Percentiles rank a stretch among this genome's conserved stretches.
Conservation (phyloP, 140 eudicot species). For the Anethum foeniculum region DNA sequence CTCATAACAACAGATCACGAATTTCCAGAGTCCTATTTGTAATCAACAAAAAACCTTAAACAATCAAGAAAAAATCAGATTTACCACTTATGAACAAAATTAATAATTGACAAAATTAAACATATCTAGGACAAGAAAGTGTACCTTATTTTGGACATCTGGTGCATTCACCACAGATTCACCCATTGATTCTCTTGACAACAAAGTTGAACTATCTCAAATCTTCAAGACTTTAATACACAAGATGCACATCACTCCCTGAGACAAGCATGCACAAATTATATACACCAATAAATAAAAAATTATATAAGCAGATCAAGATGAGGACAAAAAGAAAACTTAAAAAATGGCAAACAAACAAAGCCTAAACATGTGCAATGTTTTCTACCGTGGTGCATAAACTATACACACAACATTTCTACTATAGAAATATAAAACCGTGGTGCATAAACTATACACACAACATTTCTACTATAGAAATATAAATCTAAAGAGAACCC, state of each 20-base stretch:
- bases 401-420: conserved; percentile 20
- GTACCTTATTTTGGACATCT: conserved; percentile 46
- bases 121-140: conserved; percentile 13
- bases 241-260: conserved; percentile 6
- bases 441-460: conserved; percentile 14
- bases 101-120: conserved; percentile 13
- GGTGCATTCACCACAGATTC: conserved; percentile 48
- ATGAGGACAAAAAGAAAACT: conserved; percentile 41
- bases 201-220: conserved; percentile 13
- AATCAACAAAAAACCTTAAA: conserved; percentile 13
- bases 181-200: conserved; percentile 26
- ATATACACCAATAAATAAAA: conserved; percentile 15
- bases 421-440: conserved; percentile 23
- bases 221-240: conserved; percentile 2
- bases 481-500: conserved; percentile 27
- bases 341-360: conserved; percentile 22
- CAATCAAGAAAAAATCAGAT: background rate
- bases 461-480: conserved; percentile 23
- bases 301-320: conserved; percentile 20
- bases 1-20: background rate
- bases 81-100: conserved; percentile 14
- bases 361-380: conserved; percentile 47
- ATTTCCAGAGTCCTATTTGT: background rate
- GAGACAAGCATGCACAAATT: conserved; percentile 23
- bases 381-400: conserved; percentile 13